Evolutionary conservation across 1,139 yeast genomes (phyloP), one percentile per base, ranked within the genome.

Genomic region (Starmera stellimalicola): DNA sequence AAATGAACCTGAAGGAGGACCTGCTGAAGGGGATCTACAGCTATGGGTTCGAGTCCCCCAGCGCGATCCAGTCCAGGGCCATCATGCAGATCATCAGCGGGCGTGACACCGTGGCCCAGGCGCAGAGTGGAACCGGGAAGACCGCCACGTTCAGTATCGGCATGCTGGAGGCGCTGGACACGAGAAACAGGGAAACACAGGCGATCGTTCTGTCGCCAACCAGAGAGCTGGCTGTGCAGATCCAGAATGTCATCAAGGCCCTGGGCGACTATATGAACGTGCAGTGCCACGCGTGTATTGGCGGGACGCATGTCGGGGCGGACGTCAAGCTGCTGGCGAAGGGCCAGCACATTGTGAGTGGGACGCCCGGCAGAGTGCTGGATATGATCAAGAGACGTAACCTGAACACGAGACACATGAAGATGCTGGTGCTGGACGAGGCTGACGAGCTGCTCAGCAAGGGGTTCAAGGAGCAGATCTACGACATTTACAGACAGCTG

Each of bases 111-210:
- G 84, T 91, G 40, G 97, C 97, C 16, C 98, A 91, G 59, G 96
- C 97, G 9, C 98, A 91, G 56, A 84, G 95, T 5, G 98, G 98
- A 41, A 91, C 98, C 1, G 98, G 98, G 52, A 91, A 91, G 57
- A 91, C 98, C 0, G 98, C 97, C 16, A 91, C 98, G 0, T 91
- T 91, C 55, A 72, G 95, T 12, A 85, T 91, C 37, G 95, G 95
- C 9, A 80, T 84, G 79, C 63, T 91, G 36, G 87, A 88, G 55
- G 85, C 70, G 15, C 66, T 85, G 16, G 94, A 87, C 43, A 56
- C 81, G 18, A 71, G 68, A 40, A 64, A 73, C 36, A 69, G 73
- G 46, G 87, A 80, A 35, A 68, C 78, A 30, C 94, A 83, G 58
- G 95, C 95, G 6, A 64, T 91, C 32, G 81, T 91, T 9, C 63